Base-by-base conservation (phyloP, 441 rosid genomes). In the Brassica balearica region DNA sequence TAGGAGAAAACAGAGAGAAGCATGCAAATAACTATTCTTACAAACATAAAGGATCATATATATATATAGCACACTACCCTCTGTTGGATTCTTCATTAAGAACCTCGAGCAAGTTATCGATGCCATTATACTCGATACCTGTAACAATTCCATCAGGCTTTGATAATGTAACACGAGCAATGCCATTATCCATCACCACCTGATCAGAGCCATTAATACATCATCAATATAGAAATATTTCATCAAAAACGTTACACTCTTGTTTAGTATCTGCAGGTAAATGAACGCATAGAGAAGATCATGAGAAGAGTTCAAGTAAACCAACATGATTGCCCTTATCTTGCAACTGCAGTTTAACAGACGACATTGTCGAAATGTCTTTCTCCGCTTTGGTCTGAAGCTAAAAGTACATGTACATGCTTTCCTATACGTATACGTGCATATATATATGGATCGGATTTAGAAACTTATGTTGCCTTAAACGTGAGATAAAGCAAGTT, bases 31-130 rank as follows among this genome's bases (percentile, higher is more conserved):
- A 59, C 46, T 15, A 27, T 34, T 34, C 8, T 23, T 61, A 11
- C 12, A 22, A 11, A 23, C 34, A 11, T 4, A 59, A 59, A 23
- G 59, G 12, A 56, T 64, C 43, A 71, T 8, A 51, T 32, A 32
- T 22, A 23, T 23, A 23, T n/a, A 25, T 53, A 23, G 15, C 19
- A 8, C 70, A 66, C 55, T 88, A 85, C 92, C 97, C 89, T 81
- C 95, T 87, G 64, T 90, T 79, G 43, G 72, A 55, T 81, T 88
- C 92, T 7, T 83, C 90, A 56, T 88, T 90, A 19, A 81, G 80
- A 82, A 91, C 89, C 85, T 93, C 99, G 5, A 95, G 97, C 92
- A 93, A 84, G 84, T 95, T 95, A 81, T 88, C 92, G 7, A 92
- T 83, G 81, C 88, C 93, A 70, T 83, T 83, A 65, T 88, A 95